Evolutionary conservation across 1,139 yeast genomes (phyloP), one percentile per base, ranked within the genome.

Genomic region (Scheffersomyces stambukii): DNA sequence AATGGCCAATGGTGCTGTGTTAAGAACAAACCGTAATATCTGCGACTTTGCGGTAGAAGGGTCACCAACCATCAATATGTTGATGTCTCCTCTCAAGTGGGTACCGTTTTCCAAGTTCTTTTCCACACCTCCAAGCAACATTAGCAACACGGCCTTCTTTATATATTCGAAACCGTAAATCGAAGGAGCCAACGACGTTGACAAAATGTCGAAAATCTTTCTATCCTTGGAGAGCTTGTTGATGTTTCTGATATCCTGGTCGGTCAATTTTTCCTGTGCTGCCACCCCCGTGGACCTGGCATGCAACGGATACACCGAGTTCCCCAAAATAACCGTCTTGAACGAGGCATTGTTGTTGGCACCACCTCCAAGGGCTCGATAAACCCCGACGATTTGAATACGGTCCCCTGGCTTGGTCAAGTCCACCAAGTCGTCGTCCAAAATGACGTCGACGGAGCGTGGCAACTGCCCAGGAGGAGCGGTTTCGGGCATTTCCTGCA

Each of bases 401-500:
- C 98, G 77, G 52, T 91, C 99, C 50, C 99, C 99, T 0, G 98
- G 97, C 55, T 91, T 91, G 27, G 88, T 84, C 32, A 64, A 62
- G 51, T 91, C 99, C 2, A 91, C 98, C 42, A 91, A 68, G 53
- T 91, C 98, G 49, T 89, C 97, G 54, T 91, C 96, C 50, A 93
- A 64, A 13, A 91, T 75, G 21, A 91, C 83, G 51, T 91, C 98
- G 22, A 91, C 75, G 2, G 95, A 81, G 43, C 98, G 70, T 23
- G 99, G 98, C 40, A 91, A 68, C 58, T 91, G 98, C 36, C 99
- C 98, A 1, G 97, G 95, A 11, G 98, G 98, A 0, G 98, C 96
- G 43, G 82, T 74, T 60, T 91, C 99, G 1, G 98, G 99, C 91
- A 93, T 85, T 62, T 91, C 99, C 57, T 91, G 99, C 21, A 91